Conservation (phyloP, 495 filamentous ascomycete species). For the Penicillium daleae region DNA sequence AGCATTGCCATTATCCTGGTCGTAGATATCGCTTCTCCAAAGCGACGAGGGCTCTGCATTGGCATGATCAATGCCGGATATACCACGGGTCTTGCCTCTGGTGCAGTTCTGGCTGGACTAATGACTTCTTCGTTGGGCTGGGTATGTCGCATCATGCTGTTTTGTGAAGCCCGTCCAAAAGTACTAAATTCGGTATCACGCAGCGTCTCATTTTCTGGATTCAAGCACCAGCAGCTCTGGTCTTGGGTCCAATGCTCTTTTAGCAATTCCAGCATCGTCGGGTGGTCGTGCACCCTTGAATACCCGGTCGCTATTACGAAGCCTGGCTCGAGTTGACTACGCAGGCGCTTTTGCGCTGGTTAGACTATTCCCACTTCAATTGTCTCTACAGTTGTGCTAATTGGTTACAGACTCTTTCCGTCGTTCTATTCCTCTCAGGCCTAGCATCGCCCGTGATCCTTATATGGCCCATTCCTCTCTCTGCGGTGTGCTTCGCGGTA, state of each 20-base stretch:
- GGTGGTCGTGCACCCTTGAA: slow-evolving; percentile 28
- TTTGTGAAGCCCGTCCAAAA: neutral
- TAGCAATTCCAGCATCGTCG: slow-evolving; percentile 56
- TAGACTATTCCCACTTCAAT: slow-evolving; percentile 21
- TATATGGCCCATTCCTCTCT: slow-evolving; percentile 59
- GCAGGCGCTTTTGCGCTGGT: slow-evolving; percentile 65
- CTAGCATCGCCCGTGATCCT: slow-evolving; percentile 62
- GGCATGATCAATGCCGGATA: slow-evolving; percentile 68
- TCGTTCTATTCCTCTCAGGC: slow-evolving; percentile 67
- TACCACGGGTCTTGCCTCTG: slow-evolving; percentile 69
- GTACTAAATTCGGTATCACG: neutral
- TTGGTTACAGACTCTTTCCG: slow-evolving; percentile 42
- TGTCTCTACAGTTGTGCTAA: slow-evolving; percentile 12
- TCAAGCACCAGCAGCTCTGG: slow-evolving; percentile 61
- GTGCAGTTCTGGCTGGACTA: slow-evolving; percentile 70
- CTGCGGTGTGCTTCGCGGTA: slow-evolving; percentile 50
- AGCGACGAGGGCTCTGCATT: slow-evolving; percentile 68
- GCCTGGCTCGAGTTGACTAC: slow-evolving; percentile 69
- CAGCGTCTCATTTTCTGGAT: slow-evolving; percentile 70
- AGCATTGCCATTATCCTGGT: slow-evolving; percentile 69
- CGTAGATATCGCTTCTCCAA: slow-evolving; percentile 65
- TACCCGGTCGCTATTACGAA: slow-evolving; percentile 39
- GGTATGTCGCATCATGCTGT: slow-evolving; percentile 50
- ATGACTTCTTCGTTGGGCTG: slow-evolving; percentile 65
- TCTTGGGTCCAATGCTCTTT: slow-evolving; percentile 61